phyloP scores from a whole-genome alignment of 75 land plant genomes.

The Isoetes taiwanensis region DNA sequence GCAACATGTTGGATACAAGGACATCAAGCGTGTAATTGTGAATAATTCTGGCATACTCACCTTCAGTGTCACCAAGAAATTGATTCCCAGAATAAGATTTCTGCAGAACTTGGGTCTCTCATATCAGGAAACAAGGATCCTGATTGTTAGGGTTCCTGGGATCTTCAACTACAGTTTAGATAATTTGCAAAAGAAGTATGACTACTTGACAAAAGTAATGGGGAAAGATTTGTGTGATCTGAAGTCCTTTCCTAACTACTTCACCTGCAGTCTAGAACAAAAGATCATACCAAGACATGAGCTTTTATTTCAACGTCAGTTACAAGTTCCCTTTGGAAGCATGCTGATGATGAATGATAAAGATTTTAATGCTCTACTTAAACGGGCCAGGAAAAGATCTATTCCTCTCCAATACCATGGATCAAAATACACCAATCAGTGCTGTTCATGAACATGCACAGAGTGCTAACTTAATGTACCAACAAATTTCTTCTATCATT shows the following conservation, averaged over 20 bases:
- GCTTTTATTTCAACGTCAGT: slow-evolving; percentile 34
- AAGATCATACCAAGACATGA: slow-evolving; percentile 66
- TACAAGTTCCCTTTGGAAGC: slow-evolving; percentile 35
- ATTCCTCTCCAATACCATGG: no score
- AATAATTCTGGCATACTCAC: slow-evolving; percentile 44
- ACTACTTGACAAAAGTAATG: slow-evolving; percentile 57
- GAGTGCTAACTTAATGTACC: no score
- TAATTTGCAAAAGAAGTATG: slow-evolving; percentile 54
- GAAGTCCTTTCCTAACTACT: slow-evolving; percentile 69
- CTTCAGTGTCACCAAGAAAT: slow-evolving; percentile 48
- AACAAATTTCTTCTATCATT: no score
- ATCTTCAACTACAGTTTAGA: slow-evolving; percentile 63
- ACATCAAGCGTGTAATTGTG: slow-evolving; percentile 21
- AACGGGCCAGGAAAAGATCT: no score
- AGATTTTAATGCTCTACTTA: slow-evolving; percentile 29
- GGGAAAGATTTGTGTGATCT: slow-evolving; percentile 47
- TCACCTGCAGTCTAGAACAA: slow-evolving; percentile 69
- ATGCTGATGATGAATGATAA: slow-evolving; percentile 44
- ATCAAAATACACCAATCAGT: no score
- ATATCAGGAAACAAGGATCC: slow-evolving; percentile 26
- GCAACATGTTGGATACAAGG: slow-evolving; percentile 35
- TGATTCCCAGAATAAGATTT: slow-evolving; percentile 49
- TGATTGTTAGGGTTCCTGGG: slow-evolving; percentile 56
- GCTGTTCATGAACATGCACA: no score
- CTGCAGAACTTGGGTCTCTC: slow-evolving; percentile 45